These are phyloP conservation scores for Erysiphe neolycopersici DNA, from an alignment of 2,329 filamentous ascomycete species.

Conservation along the genomic window DNA sequence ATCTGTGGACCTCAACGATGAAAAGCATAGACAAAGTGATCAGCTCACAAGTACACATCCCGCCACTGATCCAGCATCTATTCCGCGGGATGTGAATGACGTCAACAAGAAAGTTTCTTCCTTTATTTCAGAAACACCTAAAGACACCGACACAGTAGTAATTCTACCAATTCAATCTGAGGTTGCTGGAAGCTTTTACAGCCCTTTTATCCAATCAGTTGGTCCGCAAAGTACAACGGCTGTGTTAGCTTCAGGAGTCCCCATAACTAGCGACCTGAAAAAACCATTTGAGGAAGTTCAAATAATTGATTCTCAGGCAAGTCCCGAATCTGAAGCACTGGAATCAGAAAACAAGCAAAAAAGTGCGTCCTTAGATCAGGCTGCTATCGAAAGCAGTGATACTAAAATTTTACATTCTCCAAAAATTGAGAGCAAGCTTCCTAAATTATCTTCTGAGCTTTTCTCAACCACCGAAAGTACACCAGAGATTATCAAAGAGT, in stretches of 20 bases:
- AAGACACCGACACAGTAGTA: slow-evolving; percentile 32
- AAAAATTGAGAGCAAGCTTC: neutral
- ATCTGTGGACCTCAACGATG: too few relatives aligned
- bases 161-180: slow-evolving; percentile 36
- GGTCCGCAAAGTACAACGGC: slow-evolving; percentile 20
- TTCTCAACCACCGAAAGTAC: too few relatives aligned
- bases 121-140: too few relatives aligned
- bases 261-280: slow-evolving; percentile 4
- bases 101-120: too few relatives aligned
- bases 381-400: neutral
- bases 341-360: neutral
- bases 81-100: too few relatives aligned
- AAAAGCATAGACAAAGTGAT: too few relatives aligned
- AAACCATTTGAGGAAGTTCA: neutral
- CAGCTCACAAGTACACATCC: too few relatives aligned
- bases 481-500: too few relatives aligned
- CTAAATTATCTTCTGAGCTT: neutral
- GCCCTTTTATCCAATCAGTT: slow-evolving; percentile 21
- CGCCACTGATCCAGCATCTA: too few relatives aligned
- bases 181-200: slow-evolving; percentile 23
- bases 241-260: slow-evolving; percentile 18
- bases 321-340: neutral
- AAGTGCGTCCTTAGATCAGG: neutral
- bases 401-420: neutral
- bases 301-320: neutral